These are phyloP conservation scores for Cryphonectria naterciae DNA, from an alignment of 2,329 filamentous ascomycete species.

Conservation along the genomic window DNA sequence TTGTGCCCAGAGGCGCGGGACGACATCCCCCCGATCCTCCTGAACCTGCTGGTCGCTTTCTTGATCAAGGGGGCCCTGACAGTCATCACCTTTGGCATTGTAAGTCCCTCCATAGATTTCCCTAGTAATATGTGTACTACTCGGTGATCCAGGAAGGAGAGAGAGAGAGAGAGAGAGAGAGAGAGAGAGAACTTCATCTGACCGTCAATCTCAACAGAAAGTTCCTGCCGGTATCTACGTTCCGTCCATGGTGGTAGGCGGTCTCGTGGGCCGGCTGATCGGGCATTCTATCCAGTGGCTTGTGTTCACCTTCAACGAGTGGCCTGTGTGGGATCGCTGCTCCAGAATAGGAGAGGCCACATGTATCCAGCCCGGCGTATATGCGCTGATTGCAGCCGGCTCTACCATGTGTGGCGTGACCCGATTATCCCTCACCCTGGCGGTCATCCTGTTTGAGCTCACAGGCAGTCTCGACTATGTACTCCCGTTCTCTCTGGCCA, in stretches of 20 bases:
- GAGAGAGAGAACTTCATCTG: not conserved
- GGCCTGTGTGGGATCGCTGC: slow-evolving; percentile 76
- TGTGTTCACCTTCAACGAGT: slow-evolving; percentile 73
- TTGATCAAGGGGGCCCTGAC: slow-evolving; percentile 89
- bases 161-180: not conserved
- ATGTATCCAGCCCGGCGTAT: slow-evolving; percentile 95
- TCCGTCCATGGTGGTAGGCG: slow-evolving; percentile 97
- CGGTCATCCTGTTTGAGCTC: slow-evolving; percentile 93
- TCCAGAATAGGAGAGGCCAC: slow-evolving; percentile 71
- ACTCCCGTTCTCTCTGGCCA: slow-evolving; percentile 87
- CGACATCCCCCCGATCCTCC: slow-evolving; percentile 78
- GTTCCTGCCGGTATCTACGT: slow-evolving; percentile 97
- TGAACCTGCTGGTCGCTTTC: slow-evolving; percentile 75
- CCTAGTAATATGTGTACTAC: too few relatives aligned
- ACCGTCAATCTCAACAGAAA: slow-evolving; percentile 56
- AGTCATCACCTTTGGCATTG: slow-evolving; percentile 88
- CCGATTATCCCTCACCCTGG: slow-evolving; percentile 86
- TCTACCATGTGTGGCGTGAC: slow-evolving; percentile 99
- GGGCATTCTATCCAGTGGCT: slow-evolving; percentile 85
- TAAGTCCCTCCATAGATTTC: slow-evolving; percentile 42
- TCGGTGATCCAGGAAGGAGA: too few relatives aligned
- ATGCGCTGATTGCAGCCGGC: slow-evolving; percentile 90
- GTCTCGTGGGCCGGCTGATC: slow-evolving; percentile 84
- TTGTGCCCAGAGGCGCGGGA: slow-evolving; percentile 75
- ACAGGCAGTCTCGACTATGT: slow-evolving; percentile 96